phyloP scores from a whole-genome alignment of 1,284 basidiomycete genomes.

The Puccinia hordei region DNA sequence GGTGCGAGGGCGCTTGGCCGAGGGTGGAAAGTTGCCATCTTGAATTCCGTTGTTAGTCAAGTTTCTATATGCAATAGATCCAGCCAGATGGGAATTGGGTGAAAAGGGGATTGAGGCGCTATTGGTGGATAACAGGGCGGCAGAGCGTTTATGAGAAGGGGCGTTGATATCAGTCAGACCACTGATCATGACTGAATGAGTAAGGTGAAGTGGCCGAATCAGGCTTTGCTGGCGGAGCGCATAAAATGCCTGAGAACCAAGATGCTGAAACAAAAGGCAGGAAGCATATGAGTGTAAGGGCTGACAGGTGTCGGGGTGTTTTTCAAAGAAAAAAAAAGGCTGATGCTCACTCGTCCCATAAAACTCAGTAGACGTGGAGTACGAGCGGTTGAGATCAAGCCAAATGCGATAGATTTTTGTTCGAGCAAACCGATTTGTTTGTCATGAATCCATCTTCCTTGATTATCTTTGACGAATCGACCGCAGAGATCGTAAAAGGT shows the following conservation, averaged over 20 bases:
- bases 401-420: constrained; percentile 25
- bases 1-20: constrained; percentile 25
- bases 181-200: constrained; percentile 3
- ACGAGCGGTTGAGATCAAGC: constrained; percentile 15
- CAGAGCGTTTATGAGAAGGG: constrained; percentile 10
- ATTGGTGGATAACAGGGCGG: neutral
- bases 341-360: constrained; percentile 7
- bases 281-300: neutral
- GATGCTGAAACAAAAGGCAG: neutral
- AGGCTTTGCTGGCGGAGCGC: neutral
- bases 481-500: constrained; percentile 37
- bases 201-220: constrained; percentile 9
- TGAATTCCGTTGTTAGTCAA: neutral
- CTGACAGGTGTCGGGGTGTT: neutral
- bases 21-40: neutral
- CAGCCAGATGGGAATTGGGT: constrained; percentile 9
- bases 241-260: constrained; percentile 9
- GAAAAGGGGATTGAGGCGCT: neutral
- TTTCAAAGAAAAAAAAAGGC: neutral
- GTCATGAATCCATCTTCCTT: constrained; percentile 29
- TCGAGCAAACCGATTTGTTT: constrained; percentile 40
- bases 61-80: neutral
- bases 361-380: constrained; percentile 26
- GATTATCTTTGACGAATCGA: constrained; percentile 15
- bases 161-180: constrained; percentile 29